Percentiles rank a stretch among this genome's conserved stretches.
These are phyloP conservation scores for Rhododendron simsii DNA, from an alignment of 148 eudicot genomes.

Conservation along the genomic window DNA sequence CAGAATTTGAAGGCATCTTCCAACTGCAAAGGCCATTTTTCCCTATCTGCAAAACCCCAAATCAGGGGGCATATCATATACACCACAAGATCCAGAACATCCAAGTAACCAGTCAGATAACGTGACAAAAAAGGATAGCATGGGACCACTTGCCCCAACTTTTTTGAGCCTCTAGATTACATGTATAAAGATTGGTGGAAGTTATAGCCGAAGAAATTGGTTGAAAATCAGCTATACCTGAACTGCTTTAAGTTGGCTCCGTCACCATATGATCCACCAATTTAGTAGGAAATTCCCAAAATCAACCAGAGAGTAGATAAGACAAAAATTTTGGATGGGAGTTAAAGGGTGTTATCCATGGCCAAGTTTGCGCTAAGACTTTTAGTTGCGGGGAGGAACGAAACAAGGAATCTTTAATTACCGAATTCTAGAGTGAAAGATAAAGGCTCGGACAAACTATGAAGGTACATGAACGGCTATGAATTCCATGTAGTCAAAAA, in stretches of 20 bases:
- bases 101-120: background rate
- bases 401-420: background rate
- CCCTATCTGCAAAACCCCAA: constrained; percentile 8
- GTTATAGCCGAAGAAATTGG: background rate
- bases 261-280: background rate
- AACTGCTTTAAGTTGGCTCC: background rate
- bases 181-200: background rate
- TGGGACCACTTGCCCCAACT: constrained; percentile 35
- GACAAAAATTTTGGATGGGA: background rate
- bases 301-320: background rate
- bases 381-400: background rate
- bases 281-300: background rate
- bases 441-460: background rate
- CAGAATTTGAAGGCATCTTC: constrained; percentile 38
- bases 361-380: background rate
- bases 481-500: background rate
- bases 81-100: constrained; percentile 16
- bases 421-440: background rate
- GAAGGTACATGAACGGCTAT: background rate
- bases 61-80: background rate
- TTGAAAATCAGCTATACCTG: background rate
- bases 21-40: constrained; percentile 42
- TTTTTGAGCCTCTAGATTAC: constrained; percentile 17
- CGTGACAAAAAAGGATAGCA: constrained; percentile 20
- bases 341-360: background rate